Evolutionary conservation across 805 yeast species (phyloP).

Genomic region (Lipomyces yamanashiensis): DNA sequence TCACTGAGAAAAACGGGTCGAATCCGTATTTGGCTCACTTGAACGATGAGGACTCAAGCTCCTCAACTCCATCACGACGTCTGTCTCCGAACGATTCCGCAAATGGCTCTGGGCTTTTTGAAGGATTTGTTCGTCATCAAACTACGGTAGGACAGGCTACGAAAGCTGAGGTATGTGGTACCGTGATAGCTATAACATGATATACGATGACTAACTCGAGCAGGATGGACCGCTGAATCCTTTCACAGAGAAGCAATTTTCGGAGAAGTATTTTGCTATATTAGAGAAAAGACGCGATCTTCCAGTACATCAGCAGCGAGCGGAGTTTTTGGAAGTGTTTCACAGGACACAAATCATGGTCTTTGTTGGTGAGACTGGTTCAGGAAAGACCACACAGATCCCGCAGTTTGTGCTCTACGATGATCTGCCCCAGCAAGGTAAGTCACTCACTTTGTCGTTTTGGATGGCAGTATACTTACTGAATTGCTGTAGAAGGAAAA

Average conservation of each 20-base stretch:
- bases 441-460: background rate
- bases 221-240: slow-evolving; percentile 64
- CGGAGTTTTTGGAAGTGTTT: slow-evolving; percentile 80
- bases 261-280: slow-evolving; percentile 75
- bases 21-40: slow-evolving; percentile 46
- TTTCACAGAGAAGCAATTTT: slow-evolving; percentile 70
- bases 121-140: slow-evolving; percentile 39
- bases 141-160: slow-evolving; percentile 46
- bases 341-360: slow-evolving; percentile 94
- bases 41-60: slow-evolving; percentile 31
- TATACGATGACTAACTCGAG: background rate
- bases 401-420: slow-evolving; percentile 94
- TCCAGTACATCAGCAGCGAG: slow-evolving; percentile 93
- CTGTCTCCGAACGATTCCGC: background rate
- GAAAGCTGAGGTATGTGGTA: slow-evolving; percentile 41
- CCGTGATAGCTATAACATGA: slow-evolving; percentile 41
- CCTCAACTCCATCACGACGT: background rate
- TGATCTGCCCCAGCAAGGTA: slow-evolving; percentile 81
- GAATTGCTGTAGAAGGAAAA: slow-evolving; percentile 52
- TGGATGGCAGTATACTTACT: background rate
- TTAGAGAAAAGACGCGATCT: slow-evolving; percentile 78
- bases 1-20: slow-evolving; percentile 16
- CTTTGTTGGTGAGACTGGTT: slow-evolving; percentile 98
- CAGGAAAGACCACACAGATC: slow-evolving; percentile 97
- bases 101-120: slow-evolving; percentile 3